phyloP scores from a whole-genome alignment of 75 land plant genomes.

The Sequoiadendron giganteum region DNA sequence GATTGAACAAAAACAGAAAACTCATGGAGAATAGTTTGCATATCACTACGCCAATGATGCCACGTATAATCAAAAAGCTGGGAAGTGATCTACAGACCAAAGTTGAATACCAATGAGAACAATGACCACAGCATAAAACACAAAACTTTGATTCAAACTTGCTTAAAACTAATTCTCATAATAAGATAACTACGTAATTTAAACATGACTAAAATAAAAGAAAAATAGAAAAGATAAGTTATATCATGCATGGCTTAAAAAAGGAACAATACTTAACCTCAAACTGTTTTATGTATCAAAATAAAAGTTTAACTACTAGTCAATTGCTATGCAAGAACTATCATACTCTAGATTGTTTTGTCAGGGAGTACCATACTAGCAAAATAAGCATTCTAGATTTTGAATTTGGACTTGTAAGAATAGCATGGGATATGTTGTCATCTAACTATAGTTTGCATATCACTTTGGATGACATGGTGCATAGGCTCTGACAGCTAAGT shows the following conservation, averaged over 20 bases:
- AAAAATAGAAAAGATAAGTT: background rate
- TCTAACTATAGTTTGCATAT: too few relatives aligned
- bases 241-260: background rate
- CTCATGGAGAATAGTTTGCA: conserved; percentile 56
- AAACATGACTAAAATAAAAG: background rate
- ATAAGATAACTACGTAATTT: background rate
- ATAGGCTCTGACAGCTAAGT: too few relatives aligned
- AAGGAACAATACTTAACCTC: background rate
- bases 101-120: conserved; percentile 7
- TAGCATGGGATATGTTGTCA: too few relatives aligned
- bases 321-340: too few relatives aligned
- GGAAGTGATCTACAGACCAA: conserved; percentile 67
- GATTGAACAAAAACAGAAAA: conserved; percentile 52
- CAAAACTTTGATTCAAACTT: background rate
- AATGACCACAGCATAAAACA: background rate
- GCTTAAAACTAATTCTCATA: background rate
- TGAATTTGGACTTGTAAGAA: background rate
- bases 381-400: background rate
- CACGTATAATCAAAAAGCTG: conserved; percentile 91
- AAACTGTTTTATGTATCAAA: too few relatives aligned
- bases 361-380: background rate
- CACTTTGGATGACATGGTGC: too few relatives aligned
- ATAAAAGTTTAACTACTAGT: too few relatives aligned
- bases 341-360: background rate
- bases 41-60: conserved; percentile 90